Conservation (phyloP, 768 basidiomycete species). For the Tricholoma hemisulphureum region DNA sequence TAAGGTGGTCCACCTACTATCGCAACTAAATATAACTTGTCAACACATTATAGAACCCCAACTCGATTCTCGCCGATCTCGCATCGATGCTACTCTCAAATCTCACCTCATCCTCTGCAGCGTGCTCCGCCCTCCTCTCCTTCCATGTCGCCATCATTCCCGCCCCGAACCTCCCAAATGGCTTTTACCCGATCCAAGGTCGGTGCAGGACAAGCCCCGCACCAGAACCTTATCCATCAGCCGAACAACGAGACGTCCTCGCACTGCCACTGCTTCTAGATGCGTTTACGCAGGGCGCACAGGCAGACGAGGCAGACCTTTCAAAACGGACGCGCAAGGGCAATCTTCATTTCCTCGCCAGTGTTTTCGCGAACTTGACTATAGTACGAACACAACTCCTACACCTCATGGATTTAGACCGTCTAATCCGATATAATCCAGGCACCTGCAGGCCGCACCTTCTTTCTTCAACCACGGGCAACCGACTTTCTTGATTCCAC, state of each 20-base stretch:
- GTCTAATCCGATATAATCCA: constrained; percentile 26
- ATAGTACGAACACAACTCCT: constrained; percentile 44
- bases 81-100: constrained; percentile 99
- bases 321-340: constrained; percentile 64
- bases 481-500: constrained; percentile 44
- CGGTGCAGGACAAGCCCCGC: constrained; percentile 76
- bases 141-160: constrained; percentile 65
- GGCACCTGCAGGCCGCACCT: constrained; percentile 74
- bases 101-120: constrained; percentile 70
- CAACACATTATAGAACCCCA: constrained; percentile 65
- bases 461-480: constrained; percentile 72
- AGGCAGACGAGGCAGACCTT: constrained; percentile 47
- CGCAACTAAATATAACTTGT: constrained; percentile 2
- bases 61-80: constrained; percentile 87
- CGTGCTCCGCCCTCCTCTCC: constrained; percentile 61
- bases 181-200: constrained; percentile 72
- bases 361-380: constrained; percentile 90
- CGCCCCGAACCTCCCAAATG: constrained; percentile 45
- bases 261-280: constrained; percentile 86
- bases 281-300: constrained; percentile 79
- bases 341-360: constrained; percentile 85
- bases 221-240: constrained; percentile 69
- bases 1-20: constrained; percentile 35
- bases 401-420: neutral
- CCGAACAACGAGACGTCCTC: constrained; percentile 48